Evolutionary conservation across 2,329 filamentous ascomycete species (phyloP), one percentile per base, ranked within the genome.

Genomic region (Pestalotiopsis sp.): DNA sequence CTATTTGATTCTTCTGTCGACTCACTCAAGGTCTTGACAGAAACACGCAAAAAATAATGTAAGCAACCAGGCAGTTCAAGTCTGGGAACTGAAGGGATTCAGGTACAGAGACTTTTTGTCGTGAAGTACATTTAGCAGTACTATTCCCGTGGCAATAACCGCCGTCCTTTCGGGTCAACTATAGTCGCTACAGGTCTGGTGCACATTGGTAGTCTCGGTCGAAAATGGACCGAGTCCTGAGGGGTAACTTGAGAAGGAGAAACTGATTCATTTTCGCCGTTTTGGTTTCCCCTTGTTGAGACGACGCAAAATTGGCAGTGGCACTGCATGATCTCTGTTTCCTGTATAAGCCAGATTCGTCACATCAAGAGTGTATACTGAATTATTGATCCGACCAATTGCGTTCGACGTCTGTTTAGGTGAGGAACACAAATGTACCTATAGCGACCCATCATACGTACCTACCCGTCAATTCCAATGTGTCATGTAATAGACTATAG

Each of bases 181-280:
- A 61, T 17, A 39, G 20, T 61, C 58, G 58, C 58, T 61, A 61
- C 40, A 30, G 30, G 13, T 48, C 6, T 38, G 52, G 24, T 30
- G 52, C 14, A 38, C 52, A n/a, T 65, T 56, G n/a, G 44, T 38
- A 14, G 55, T 22, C 48, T 66, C 64, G 64, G 64, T n/a, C 14
- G 24, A 57, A 58, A 57, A 30, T 40, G 59, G 58, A 20, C 64
- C 64, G 64, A 66, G 55, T 26, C 22, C 57, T 66, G 64, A 66
- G 64, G 64, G 64, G 64, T 66, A 66, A 55, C 1, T 38, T 22
- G 6, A 35, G 40, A 40, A 55, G n/a, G 22, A 59, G 7, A 17
- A 11, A n/a, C 11, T 10, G 17, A 30, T 17, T 30, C 14, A n/a
- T n/a, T 38, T 60, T 39, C 2, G 7, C 17, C 40, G 10, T 9